Evolutionary conservation across 441 rosid genomes (phyloP).

Genomic region (Breynia disticha): DNA sequence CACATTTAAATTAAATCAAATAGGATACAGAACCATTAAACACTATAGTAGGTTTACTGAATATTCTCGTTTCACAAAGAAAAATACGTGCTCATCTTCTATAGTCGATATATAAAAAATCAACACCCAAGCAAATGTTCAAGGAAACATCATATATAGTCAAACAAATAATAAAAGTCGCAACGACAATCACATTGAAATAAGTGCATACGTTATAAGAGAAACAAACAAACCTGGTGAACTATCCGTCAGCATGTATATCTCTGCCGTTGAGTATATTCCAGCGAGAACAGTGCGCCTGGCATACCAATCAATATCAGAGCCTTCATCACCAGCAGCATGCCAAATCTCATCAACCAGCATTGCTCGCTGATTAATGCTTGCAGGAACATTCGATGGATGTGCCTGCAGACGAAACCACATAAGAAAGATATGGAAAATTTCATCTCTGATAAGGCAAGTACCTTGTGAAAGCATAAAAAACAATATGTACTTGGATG

Average conservation of each 20-base stretch:
- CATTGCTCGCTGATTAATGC: conserved; percentile 83
- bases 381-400: conserved; percentile 62
- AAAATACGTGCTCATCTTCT: no score
- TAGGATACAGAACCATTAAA: no score
- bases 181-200: not conserved
- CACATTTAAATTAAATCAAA: no score
- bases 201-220: not conserved
- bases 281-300: conserved; percentile 86
- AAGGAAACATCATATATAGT: no score
- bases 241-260: conserved; percentile 88
- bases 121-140: no score
- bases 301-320: conserved; percentile 77
- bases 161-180: no score
- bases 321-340: conserved; percentile 57
- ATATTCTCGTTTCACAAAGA: no score
- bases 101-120: no score
- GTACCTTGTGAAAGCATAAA: conserved; percentile 1
- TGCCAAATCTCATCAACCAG: conserved; percentile 85
- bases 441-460: not conserved
- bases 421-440: conserved; percentile 1
- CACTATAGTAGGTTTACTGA: no score
- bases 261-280: conserved; percentile 85
- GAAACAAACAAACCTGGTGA: conserved; percentile 50
- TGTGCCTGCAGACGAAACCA: conserved; percentile 44
- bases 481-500: conserved; percentile 43